phyloP scores from a whole-genome alignment of 305 asterid genomes.

The Fraxinus dipetala region DNA sequence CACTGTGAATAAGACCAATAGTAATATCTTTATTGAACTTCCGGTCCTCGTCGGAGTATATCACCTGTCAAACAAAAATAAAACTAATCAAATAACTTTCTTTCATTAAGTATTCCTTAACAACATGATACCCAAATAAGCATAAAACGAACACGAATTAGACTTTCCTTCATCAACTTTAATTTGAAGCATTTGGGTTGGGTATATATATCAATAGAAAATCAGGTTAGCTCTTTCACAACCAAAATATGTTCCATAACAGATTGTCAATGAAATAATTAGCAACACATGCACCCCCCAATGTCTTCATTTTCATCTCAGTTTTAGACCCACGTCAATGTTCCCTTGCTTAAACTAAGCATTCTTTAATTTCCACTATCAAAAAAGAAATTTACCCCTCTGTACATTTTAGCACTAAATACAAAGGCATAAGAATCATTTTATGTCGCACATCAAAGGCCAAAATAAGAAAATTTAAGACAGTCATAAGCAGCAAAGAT shows the following conservation, averaged over 20 bases:
- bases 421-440: neutral
- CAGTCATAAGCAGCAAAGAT: neutral
- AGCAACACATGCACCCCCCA: neutral
- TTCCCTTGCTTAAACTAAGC: neutral
- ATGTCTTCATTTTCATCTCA: neutral
- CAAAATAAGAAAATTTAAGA: neutral
- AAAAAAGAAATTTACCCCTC: neutral
- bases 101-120: neutral
- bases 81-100: neutral
- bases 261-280: neutral
- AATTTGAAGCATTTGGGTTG: neutral
- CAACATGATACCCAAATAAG: neutral
- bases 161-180: neutral
- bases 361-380: neutral
- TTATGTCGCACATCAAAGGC: neutral
- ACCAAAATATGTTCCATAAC: neutral
- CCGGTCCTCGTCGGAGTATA: conserved; percentile 88
- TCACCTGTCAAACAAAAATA: conserved; percentile 51
- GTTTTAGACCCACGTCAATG: neutral
- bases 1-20: conserved; percentile 80
- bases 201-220: neutral
- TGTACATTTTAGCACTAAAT: neutral
- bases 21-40: conserved; percentile 89
- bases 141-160: neutral
- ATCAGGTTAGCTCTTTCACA: conserved; percentile 62